These are phyloP conservation scores for Amphirosellinia nigrospora DNA, from an alignment of 495 filamentous ascomycete species.

Conservation along the genomic window DNA sequence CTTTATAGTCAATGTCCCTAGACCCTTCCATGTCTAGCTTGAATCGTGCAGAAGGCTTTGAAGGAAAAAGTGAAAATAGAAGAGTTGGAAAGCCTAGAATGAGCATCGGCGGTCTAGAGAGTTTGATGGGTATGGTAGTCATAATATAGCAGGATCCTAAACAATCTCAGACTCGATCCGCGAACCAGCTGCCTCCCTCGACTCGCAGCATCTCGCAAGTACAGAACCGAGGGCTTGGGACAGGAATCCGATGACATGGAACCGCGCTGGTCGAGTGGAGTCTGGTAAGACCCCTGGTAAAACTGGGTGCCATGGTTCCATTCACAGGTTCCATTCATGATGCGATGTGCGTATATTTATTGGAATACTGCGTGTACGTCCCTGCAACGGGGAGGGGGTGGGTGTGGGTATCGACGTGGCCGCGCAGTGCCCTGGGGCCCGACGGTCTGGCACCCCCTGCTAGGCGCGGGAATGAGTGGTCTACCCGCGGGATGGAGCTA, in stretches of 20 bases:
- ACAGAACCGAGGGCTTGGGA: slow-evolving; percentile 8
- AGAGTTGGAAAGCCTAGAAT: neutral
- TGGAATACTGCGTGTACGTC: neutral
- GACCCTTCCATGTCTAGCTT: slow-evolving; percentile 2
- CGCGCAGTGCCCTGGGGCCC: neutral
- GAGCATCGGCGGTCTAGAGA: neutral
- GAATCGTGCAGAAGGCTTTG: neutral
- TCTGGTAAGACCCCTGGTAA: neutral
- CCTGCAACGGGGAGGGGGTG: too few relatives aligned
- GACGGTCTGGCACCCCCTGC: slow-evolving; percentile 10
- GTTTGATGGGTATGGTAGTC: neutral
- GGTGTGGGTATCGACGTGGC: neutral
- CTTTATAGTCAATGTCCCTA: slow-evolving; percentile 13
- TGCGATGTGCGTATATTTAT: slow-evolving; percentile 12
- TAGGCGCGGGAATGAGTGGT: neutral
- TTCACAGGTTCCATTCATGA: neutral
- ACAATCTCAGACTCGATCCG: neutral
- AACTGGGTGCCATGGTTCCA: neutral
- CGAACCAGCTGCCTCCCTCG: slow-evolving; percentile 12
- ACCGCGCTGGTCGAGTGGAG: neutral
- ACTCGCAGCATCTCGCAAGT: neutral
- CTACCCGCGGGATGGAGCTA: neutral
- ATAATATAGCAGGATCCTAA: neutral
- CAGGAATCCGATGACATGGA: neutral
- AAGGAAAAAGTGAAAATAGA: neutral